Percentiles rank a stretch among this genome's conserved stretches.
Evolutionary conservation across 306 rosid species (phyloP).

Genomic region (Lathyrus sativus): DNA sequence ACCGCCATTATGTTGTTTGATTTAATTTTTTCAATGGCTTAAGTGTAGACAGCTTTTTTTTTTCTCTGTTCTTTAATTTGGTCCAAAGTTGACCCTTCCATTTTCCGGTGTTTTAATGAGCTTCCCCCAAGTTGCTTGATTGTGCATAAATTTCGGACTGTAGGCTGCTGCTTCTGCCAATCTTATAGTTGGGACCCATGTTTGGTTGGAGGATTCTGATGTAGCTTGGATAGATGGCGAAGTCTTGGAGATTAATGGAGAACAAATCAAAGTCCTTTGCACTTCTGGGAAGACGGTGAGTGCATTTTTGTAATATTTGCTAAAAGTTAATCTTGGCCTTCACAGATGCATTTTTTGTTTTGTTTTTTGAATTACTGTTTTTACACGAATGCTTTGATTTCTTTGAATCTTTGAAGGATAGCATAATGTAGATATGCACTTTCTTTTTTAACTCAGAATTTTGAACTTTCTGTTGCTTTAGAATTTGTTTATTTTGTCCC

Average conservation of each 20-base stretch:
- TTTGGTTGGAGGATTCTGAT: conserved; percentile 90
- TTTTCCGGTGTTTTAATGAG: background rate
- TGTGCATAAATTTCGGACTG: conserved; percentile 34
- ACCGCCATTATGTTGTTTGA: background rate
- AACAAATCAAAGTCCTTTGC: conserved; percentile 78
- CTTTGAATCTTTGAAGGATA: conserved; percentile 20
- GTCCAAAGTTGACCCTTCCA: conserved; percentile 2
- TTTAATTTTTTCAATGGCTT: background rate
- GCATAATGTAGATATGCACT: conserved; percentile 1
- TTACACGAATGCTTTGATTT: conserved; percentile 32
- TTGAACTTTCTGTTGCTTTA: conserved; percentile 24
- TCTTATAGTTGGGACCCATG: conserved; percentile 71
- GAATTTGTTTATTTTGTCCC: conserved; percentile 14
- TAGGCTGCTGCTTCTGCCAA: conserved; percentile 61
- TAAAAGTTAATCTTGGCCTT: conserved; percentile 10
- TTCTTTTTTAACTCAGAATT: conserved; percentile 9
- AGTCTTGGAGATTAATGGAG: conserved; percentile 71
- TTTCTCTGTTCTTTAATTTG: background rate
- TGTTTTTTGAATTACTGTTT: too few relatives aligned
- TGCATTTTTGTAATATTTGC: conserved; percentile 25
- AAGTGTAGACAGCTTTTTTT: background rate
- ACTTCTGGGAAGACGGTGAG: conserved; percentile 89
- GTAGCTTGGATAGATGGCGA: conserved; percentile 96
- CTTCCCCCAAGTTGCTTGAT: conserved; percentile 11
- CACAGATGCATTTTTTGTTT: conserved; percentile 17